Evolutionary conservation across 2,329 filamentous ascomycete genomes (phyloP).

Genomic region (Ophiostoma perfectum): DNA sequence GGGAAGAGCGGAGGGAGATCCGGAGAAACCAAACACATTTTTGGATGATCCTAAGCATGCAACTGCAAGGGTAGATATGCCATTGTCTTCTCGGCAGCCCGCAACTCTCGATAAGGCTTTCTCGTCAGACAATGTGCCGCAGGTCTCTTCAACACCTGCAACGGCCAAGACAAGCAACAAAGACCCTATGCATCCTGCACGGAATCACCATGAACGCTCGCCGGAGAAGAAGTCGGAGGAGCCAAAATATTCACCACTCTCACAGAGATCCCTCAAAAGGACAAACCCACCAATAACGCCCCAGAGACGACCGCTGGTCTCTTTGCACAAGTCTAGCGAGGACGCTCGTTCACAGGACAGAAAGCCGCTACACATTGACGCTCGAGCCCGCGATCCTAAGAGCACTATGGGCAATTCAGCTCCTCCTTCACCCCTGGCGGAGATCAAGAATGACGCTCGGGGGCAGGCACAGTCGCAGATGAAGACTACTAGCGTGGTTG

Average conservation of each 20-base stretch:
- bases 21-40: not conserved
- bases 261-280: not conserved
- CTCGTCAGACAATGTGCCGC: not conserved
- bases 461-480: not conserved
- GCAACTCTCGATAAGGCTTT: not conserved
- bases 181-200: not conserved
- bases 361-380: not conserved
- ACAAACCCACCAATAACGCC: not conserved
- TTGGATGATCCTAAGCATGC: not conserved
- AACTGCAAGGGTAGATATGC: not conserved
- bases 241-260: not conserved
- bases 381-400: not conserved
- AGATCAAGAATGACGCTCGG: constrained; percentile 13
- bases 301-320: not conserved
- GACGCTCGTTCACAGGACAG: not conserved
- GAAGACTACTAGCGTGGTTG: not conserved
- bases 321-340: not conserved
- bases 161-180: not conserved
- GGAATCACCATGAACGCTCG: not conserved
- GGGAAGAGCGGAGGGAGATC: no score
- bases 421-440: not conserved
- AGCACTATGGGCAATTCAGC: not conserved
- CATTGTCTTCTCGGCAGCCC: not conserved
- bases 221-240: not conserved
- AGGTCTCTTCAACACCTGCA: not conserved